Base-by-base conservation (phyloP, 441 rosid species). In the Breynia disticha region DNA sequence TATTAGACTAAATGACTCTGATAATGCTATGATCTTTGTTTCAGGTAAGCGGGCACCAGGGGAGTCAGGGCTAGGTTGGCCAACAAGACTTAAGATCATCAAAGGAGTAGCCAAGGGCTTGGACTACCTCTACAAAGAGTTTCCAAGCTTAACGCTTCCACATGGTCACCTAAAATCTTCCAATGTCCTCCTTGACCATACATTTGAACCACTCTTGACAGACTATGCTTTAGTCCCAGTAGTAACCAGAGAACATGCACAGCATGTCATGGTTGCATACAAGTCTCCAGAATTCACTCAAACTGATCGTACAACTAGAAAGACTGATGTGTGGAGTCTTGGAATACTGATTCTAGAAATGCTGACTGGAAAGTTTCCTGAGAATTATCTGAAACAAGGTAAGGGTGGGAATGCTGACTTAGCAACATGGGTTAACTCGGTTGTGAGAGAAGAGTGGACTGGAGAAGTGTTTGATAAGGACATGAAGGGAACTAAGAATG, bases 91-190 rank as follows among this genome's bases (percentile, higher is more conserved):
- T 47, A 83, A 77, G 79, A 87, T 90, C 54, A 72, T 83, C 17
- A 83, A 72, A 78, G 97, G 96, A 63, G 91, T 87, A 11, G 79
- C 95, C 0, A 73, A 61, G 57, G 96, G 95, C 0, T 58, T 90
- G 57, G 79, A 72, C 18, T 76, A 81, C 65, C 93, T 87, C 20
- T 76, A 73, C 73, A 61, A 66, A 53, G 83, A 77, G 17, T 75
- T 87, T 24, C 80, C 95, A 0, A 62, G 20, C 47, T 14, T 74
- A 22, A 42, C 79, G 13, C 68, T 85, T 4, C 90, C 95, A 35
- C 95, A 83, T 41, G 97, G 95, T 9, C 91, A 87, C 70, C 82
- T 87, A 32, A 87, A 87, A 67, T 87, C 97, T 16, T 87, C 94
- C 45, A 91, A 91, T 48, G 94, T 91, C 11, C 73, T 91, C 13